A percentile compares a stretch with the other conserved stretches of the same genome.
Conservation (phyloP, 2,329 filamentous ascomycete species). For the Sordariomycetes sp. region DNA sequence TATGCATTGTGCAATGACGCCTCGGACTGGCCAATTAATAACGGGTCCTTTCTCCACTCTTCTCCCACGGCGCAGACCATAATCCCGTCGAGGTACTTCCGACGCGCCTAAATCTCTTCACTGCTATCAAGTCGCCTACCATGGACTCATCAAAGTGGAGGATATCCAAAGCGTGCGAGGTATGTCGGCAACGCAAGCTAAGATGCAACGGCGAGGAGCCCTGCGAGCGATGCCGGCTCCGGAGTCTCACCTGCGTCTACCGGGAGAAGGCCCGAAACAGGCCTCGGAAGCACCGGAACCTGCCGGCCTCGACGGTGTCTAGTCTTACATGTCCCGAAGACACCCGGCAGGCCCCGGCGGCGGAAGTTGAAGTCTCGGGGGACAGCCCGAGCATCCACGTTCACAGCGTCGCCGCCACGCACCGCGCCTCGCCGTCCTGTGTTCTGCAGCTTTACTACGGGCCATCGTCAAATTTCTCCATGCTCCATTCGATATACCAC, state of each 20-base stretch:
- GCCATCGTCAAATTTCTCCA: conserved; percentile 32
- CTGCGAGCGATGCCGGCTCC: conserved; percentile 16
- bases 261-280: conserved; percentile 19
- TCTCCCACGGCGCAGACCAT: too few relatives aligned
- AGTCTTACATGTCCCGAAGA: neutral
- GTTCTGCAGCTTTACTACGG: conserved; percentile 33
- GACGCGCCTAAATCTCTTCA: too few relatives aligned
- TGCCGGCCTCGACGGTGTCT: neutral
- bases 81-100: too few relatives aligned
- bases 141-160: conserved; percentile 4
- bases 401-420: conserved; percentile 32
- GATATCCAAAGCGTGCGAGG: conserved; percentile 22
- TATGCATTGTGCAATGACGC: too few relatives aligned
- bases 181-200: conserved; percentile 20
- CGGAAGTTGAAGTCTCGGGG: neutral
- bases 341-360: neutral
- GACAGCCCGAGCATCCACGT: conserved; percentile 18
- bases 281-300: conserved; percentile 13
- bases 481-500: conserved; percentile 21
- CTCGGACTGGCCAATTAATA: too few relatives aligned
- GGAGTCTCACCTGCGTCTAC: conserved; percentile 17
- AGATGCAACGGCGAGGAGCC: conserved; percentile 19
- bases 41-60: too few relatives aligned
- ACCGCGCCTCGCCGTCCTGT: conserved; percentile 30
- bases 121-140: neutral